phyloP scores from a whole-genome alignment of 2,329 filamentous ascomycete genomes.

The Cladorrhinum sp. region DNA sequence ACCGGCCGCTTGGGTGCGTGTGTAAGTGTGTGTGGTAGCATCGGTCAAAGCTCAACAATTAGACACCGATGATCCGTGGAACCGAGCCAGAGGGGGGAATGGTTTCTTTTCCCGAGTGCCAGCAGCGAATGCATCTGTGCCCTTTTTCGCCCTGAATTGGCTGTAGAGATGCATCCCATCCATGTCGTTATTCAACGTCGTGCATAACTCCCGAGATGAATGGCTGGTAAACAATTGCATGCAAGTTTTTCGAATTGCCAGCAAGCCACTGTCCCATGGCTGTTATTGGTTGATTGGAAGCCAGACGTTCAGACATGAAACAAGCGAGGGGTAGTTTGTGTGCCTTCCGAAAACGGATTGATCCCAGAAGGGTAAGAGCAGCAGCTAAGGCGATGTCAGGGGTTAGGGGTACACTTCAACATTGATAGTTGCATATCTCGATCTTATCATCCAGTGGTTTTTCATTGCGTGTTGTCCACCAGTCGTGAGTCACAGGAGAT shows the following conservation, averaged over 20 bases:
- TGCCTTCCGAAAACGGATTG: constrained; percentile 20
- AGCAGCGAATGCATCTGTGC: neutral
- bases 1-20: constrained; percentile 14
- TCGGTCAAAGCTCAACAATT: constrained; percentile 11
- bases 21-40: neutral
- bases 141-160: constrained; percentile 23
- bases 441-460: neutral
- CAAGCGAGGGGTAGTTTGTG: constrained; percentile 28
- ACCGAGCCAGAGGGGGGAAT: constrained; percentile 13
- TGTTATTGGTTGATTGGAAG: constrained; percentile 25
- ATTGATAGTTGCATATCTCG: neutral
- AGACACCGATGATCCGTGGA: constrained; percentile 16
- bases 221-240: constrained; percentile 20
- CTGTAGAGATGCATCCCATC: constrained; percentile 24
- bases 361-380: constrained; percentile 12
- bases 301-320: constrained; percentile 32
- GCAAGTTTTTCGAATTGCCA: constrained; percentile 22
- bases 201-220: constrained; percentile 30
- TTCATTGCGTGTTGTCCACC: neutral
- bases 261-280: constrained; percentile 13
- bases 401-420: neutral
- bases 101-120: neutral
- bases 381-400: constrained; percentile 1
- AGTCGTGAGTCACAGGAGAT: neutral
- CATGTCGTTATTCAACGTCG: constrained; percentile 13